Percentiles rank a stretch among this genome's conserved stretches.
Conservation (phyloP, 2,329 filamentous ascomycete genomes). For the Fusarium sacchari region DNA sequence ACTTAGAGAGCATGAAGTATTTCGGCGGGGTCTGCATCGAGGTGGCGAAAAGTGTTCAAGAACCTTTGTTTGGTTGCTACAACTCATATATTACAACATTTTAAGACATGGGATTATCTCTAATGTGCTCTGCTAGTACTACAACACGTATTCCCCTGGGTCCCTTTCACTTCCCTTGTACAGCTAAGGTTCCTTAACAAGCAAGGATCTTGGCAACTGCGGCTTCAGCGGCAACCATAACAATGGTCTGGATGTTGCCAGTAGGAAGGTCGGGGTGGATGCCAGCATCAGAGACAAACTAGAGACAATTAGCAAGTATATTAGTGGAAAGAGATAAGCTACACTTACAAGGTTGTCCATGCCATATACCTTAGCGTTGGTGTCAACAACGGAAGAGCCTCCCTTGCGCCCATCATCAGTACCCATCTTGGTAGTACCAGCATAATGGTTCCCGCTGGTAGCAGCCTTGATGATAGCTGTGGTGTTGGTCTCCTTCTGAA, state of each 20-base stretch:
- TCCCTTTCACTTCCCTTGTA: rapidly evolving
- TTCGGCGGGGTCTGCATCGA: background rate
- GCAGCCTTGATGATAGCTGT: conserved; percentile 45
- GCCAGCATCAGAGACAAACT: conserved; percentile 71
- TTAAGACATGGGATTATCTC: rapidly evolving
- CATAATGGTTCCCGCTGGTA: conserved; percentile 58
- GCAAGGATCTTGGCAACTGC: conserved; percentile 55
- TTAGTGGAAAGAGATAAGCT: rapidly evolving
- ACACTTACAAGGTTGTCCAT: conserved; percentile 65
- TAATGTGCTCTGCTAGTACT: background rate
- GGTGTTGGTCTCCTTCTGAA: conserved; percentile 37
- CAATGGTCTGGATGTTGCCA: conserved; percentile 71
- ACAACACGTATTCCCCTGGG: rapidly evolving
- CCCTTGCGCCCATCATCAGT: conserved; percentile 62
- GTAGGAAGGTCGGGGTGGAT: conserved; percentile 75
- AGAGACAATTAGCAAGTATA: background rate
- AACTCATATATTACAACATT: background rate
- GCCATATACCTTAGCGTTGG: conserved; percentile 70
- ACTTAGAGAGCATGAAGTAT: background rate
- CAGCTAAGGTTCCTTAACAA: background rate
- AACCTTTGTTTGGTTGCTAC: background rate
- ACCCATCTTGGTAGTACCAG: conserved; percentile 70
- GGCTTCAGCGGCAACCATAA: conserved; percentile 71
- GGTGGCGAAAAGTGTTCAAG: background rate
- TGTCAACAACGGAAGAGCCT: conserved; percentile 69